These are phyloP conservation scores for Xylariaceae sp. DNA, from an alignment of 2,329 filamentous ascomycete genomes.

Conservation along the genomic window DNA sequence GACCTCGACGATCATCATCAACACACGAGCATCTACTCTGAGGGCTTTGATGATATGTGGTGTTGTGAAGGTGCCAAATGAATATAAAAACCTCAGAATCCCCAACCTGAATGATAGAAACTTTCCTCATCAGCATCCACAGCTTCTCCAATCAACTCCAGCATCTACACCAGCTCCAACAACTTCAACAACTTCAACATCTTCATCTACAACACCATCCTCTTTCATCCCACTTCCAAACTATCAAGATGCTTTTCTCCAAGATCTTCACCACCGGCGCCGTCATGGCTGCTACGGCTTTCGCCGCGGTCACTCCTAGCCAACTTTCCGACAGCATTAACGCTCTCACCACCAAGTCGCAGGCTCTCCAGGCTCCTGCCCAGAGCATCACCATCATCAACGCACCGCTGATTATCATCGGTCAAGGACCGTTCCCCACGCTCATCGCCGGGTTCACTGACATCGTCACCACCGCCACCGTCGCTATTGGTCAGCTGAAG, in stretches of 20 bases:
- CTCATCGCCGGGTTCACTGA: constrained; percentile 21
- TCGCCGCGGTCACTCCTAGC: constrained; percentile 13
- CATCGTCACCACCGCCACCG: constrained; percentile 18
- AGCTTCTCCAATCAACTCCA: background rate
- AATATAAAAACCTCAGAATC: constrained; percentile 12
- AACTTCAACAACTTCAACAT: background rate
- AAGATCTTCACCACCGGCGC: constrained; percentile 26
- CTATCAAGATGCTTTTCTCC: constrained; percentile 27
- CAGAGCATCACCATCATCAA: constrained; percentile 25
- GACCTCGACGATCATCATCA: background rate
- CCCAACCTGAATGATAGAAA: background rate
- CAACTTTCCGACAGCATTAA: constrained; percentile 19
- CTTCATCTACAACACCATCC: background rate
- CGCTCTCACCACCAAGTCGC: constrained; percentile 12
- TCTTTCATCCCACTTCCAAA: constrained; percentile 1
- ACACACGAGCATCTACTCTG: background rate
- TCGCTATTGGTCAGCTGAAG: background rate
- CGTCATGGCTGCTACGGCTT: constrained; percentile 22
- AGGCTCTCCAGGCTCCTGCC: constrained; percentile 10
- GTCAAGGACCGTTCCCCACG: constrained; percentile 16
- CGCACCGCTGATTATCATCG: constrained; percentile 19
- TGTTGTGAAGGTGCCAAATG: background rate
- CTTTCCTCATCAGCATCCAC: constrained; percentile 16
- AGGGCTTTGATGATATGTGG: too few relatives aligned
- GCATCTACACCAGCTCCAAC: background rate